These are phyloP conservation scores for Linderina pennispora DNA, from an alignment of 192 early-diverging fungal species.

Conservation along the genomic window DNA sequence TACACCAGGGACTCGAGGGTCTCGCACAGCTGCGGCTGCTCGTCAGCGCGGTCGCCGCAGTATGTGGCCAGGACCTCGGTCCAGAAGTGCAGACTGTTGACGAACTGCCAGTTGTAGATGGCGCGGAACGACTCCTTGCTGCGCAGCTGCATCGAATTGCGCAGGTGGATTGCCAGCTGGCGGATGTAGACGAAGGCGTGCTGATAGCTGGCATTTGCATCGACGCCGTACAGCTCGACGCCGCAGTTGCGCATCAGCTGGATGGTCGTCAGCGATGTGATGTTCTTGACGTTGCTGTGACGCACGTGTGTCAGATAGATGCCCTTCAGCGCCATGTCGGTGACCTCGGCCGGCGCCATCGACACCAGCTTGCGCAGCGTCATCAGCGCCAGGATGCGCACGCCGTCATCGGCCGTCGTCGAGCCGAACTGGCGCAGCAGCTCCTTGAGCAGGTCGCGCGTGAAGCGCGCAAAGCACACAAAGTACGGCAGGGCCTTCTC, in stretches of 20 bases:
- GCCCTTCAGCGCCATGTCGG: slow-evolving; percentile 71
- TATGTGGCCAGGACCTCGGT: slow-evolving; percentile 74
- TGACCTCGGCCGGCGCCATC: slow-evolving; percentile 45
- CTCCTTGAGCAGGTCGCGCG: slow-evolving; percentile 71
- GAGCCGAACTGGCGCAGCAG: slow-evolving; percentile 50
- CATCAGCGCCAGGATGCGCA: slow-evolving; percentile 79
- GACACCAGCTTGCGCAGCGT: slow-evolving; percentile 70
- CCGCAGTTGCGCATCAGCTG: slow-evolving; percentile 91
- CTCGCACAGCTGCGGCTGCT: slow-evolving; percentile 36
- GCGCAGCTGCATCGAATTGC: slow-evolving; percentile 78
- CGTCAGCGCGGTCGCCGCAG: slow-evolving; percentile 50
- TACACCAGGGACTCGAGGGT: slow-evolving; percentile 74
- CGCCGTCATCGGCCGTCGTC: slow-evolving; percentile 54
- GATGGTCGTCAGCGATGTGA: slow-evolving; percentile 76
- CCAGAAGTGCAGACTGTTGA: slow-evolving; percentile 92
- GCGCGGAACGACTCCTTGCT: slow-evolving; percentile 83
- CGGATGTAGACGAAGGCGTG: slow-evolving; percentile 90
- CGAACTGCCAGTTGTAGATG: slow-evolving; percentile 97
- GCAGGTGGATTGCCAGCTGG: slow-evolving; percentile 87
- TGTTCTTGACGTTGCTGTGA: slow-evolving; percentile 66
- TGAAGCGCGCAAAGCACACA: slow-evolving; percentile 71
- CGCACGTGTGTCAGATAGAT: slow-evolving; percentile 79
- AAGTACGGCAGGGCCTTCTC: slow-evolving; percentile 71
- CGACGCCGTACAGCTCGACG: slow-evolving; percentile 78
- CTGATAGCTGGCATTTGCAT: slow-evolving; percentile 80